Conservation (phyloP, 345 rosid species). For the Rhizophora apiculata region DNA sequence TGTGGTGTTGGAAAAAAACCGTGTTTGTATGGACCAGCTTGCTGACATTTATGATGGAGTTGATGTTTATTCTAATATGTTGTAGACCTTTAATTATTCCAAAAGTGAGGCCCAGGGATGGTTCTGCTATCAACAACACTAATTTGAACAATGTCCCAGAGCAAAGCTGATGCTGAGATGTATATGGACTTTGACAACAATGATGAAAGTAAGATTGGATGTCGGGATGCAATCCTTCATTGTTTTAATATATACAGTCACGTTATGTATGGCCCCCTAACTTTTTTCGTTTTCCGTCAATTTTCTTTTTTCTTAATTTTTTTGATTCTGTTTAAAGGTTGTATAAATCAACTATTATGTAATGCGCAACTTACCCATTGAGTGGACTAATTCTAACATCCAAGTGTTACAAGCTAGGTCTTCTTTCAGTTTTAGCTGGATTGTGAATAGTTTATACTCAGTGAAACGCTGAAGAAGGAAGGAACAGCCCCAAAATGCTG, state of each 20-base stretch:
- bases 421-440: too few relatives aligned
- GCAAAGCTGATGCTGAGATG: conserved; percentile 11
- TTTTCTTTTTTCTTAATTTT: neutral
- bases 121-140: conserved; percentile 21
- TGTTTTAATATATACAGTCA: neutral
- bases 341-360: neutral
- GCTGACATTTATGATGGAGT: conserved; percentile 35
- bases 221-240: neutral
- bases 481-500: too few relatives aligned
- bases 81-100: conserved; percentile 58
- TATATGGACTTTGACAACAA: conserved; percentile 4
- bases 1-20: conserved; percentile 78
- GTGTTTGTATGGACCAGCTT: conserved; percentile 59
- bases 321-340: neutral
- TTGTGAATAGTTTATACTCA: too few relatives aligned
- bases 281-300: neutral
- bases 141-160: conserved; percentile 10
- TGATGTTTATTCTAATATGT: conserved; percentile 48
- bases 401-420: too few relatives aligned
- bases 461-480: too few relatives aligned
- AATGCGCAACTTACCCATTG: neutral
- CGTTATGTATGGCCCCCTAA: neutral
- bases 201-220: conserved; percentile 15
- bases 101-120: conserved; percentile 36
- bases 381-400: too few relatives aligned